phyloP scores from a whole-genome alignment of 2,329 filamentous ascomycete genomes.

The Phialophora expanda region DNA sequence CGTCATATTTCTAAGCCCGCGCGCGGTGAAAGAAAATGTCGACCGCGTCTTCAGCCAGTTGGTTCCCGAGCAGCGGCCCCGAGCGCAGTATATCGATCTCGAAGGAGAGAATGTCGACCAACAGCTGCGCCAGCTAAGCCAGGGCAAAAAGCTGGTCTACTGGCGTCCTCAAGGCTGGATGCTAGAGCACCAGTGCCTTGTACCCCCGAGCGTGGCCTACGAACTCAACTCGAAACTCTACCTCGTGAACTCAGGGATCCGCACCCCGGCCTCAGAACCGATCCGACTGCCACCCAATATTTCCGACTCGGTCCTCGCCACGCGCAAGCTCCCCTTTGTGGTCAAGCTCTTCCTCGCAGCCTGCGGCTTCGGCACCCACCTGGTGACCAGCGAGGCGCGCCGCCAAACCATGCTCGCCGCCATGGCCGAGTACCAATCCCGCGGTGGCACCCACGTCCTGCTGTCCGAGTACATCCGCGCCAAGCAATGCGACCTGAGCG shows the following conservation, averaged over 20 bases:
- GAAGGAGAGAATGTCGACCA: not conserved
- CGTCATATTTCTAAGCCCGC: not conserved
- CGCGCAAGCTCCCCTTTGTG: slow-evolving; percentile 1
- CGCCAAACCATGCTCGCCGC: slow-evolving; percentile 1
- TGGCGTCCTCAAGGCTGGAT: slow-evolving; percentile 7
- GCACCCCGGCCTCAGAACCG: not conserved
- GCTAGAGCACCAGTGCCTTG: not conserved
- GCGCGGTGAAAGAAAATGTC: not conserved
- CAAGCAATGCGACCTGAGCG: slow-evolving; percentile 1
- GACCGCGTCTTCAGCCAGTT: not conserved
- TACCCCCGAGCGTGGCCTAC: not conserved
- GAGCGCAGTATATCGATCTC: not conserved
- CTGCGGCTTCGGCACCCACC: not conserved
- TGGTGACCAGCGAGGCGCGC: not conserved
- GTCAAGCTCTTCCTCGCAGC: slow-evolving; percentile 7
- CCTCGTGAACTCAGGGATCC: slow-evolving; percentile 1
- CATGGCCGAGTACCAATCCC: slow-evolving; percentile 1
- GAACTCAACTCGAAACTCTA: slow-evolving; percentile 4
- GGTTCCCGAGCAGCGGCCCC: not conserved
- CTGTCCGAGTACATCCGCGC: slow-evolving; percentile 3
- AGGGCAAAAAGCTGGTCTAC: not conserved
- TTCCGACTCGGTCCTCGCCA: not conserved
- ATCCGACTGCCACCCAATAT: not conserved
- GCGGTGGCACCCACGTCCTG: slow-evolving; percentile 1
- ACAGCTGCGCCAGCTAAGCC: not conserved